Evolutionary conservation across 768 basidiomycete genomes (phyloP).

Genomic region (Hypholoma fasciculare): DNA sequence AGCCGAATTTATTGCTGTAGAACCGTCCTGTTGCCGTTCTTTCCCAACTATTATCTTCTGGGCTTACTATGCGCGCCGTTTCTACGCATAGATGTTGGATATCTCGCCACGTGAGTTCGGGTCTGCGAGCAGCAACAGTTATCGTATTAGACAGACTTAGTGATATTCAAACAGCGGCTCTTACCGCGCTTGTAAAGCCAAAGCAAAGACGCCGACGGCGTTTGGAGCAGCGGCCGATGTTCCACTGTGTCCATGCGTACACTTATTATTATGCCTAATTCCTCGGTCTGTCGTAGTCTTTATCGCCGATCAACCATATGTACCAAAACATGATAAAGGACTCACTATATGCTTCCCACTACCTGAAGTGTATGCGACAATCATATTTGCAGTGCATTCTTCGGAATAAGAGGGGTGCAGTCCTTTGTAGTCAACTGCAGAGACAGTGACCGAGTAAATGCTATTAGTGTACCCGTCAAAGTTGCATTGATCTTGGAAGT

Average conservation of each 20-base stretch:
- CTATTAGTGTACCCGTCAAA: conserved; percentile 99
- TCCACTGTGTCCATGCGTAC: conserved; percentile 83
- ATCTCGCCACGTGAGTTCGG: conserved; percentile 97
- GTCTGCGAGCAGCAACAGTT: conserved; percentile 40
- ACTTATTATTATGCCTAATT: conserved; percentile 45
- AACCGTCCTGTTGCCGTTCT: conserved; percentile 64
- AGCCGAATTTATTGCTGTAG: conserved; percentile 91
- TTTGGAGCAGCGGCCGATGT: conserved; percentile 98
- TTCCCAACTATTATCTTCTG: conserved; percentile 93
- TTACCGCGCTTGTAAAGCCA: conserved; percentile 84
- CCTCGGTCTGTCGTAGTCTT: conserved; percentile 94
- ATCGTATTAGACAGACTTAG: background rate
- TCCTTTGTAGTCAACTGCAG: conserved; percentile 88
- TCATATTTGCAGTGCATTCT: conserved; percentile 91
- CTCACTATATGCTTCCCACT: conserved; percentile 90
- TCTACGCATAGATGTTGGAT: conserved; percentile 85
- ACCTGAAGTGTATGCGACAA: conserved; percentile 94
- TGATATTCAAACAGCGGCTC: conserved; percentile 7
- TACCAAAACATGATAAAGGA: conserved; percentile 13
- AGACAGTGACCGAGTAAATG: conserved; percentile 92
- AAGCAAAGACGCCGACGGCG: conserved; percentile 88
- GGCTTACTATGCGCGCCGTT: conserved; percentile 78
- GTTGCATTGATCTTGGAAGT: conserved; percentile 93
- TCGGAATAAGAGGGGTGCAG: conserved; percentile 96
- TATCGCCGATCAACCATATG: background rate